Evolutionary conservation across 495 filamentous ascomycete species (phyloP), one percentile per base, ranked within the genome.

Genomic region (Thozetella sp.): DNA sequence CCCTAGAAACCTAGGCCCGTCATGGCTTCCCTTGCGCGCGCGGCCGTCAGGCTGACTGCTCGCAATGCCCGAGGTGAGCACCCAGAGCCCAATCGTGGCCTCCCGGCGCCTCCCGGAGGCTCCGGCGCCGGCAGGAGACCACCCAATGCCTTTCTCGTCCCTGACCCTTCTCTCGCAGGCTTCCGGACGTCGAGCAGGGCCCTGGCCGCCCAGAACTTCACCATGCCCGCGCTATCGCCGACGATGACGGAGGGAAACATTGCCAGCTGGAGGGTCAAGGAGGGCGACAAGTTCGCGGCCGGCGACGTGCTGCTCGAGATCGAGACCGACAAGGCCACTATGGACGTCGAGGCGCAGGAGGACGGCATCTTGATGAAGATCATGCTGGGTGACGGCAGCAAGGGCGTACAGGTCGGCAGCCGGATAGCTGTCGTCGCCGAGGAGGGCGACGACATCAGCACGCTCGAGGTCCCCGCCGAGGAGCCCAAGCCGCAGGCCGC

Each of bases 171-270:
- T 48, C 45, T 1, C 25, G 25, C 56, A 93, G 90, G 82, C 54
- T 90, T 90, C 72, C 77, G 80, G 59, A 83, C 85, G 19, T 85
- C 83, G 26, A 72, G 82, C n/a, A 69, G 77, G 10, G 71, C 69
- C 25, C 75, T 85, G 59, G 90, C 87, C 19, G 91, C 90, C 15
- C 86, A 89, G 53, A 91, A 90, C 64, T 89, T 93, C 70, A 90
- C 86, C 26, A 93, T 94, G 91, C 91, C 91, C 3, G 90, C 91
- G n/a, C 77, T 94, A 54, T 92, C 89, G 20, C 91, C 91, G 24
- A 93, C 90, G 13, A 93, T 93, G 90, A 93, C 90, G 45, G 90
- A 93, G 70, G 90, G 90, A 23, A 91, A 91, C 65, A 93, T 93
- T 63, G 80, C 87, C 22, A 81, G 66, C 54, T 93, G 90, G 90